Base-by-base conservation (phyloP, 108 stramenopile species). In the Pseudonitzschia pungens region DNA sequence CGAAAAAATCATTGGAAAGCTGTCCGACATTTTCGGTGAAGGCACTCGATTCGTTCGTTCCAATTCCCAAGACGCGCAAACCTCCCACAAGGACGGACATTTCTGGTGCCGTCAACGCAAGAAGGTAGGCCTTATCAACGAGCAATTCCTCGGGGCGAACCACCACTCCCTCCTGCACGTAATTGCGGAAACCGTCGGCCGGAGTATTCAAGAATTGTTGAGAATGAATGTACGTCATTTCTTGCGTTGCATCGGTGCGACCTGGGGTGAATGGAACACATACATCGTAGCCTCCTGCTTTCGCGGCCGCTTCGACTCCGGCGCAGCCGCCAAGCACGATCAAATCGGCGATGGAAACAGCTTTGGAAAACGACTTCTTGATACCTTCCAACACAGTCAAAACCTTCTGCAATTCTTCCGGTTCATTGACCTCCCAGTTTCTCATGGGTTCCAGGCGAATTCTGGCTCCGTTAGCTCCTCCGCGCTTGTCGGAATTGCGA, bases 141-240 rank as follows among this genome's bases (percentile, higher is more conserved):
- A 90, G 65, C 70, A 84, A 44, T 73, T 77, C 72, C 28, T 84
- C 84, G 44, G 81, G 79, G 27, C 59, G 53, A 11, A 58, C 57
- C 0, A 50, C 59, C 15, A 70, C 18, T 15, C 63, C 65, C 24
- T 45, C 29, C 27, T 74, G 70, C 36, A 81, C 69, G 68, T 79
- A 90, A 58, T 90, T 90, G 33, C 89, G 87, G 75, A 90, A 88
- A 15, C 89, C 89, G 76, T 90, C 89, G 27, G 77, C 76, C 0
- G 53, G 63, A 12, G 82, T 83, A 64, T 88, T 76, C 33, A 90
- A 65, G 22, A 68, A 73, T n/a, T 65, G 54, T 56, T 87, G 87
- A 20, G 81, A 81, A 10, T 83, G 76, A 9, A 81, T 71, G 64
- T 88, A 84, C 14, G 89, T 90, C 69, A 76, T 66, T 36, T 82